Evolutionary conservation across 2,329 filamentous ascomycete species (phyloP), one percentile per base, ranked within the genome.

Genomic region (Dothidotthia symphoricarpi): DNA sequence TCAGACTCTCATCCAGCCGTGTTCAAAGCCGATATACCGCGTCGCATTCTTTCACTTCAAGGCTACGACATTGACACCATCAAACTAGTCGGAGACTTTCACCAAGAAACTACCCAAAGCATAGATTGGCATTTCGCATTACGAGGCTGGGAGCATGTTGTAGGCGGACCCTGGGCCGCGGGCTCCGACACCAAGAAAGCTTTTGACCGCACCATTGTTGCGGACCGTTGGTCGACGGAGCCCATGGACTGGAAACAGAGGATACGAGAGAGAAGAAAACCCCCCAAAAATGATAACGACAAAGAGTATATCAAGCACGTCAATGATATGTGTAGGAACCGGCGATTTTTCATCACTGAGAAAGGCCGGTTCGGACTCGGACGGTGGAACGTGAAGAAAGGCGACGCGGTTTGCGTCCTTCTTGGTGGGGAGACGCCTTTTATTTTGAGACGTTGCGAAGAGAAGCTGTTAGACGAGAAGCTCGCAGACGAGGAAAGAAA

Each of bases 281-380:
- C 14, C 7, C 28, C 8, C 24, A 13, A 5, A 5, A 9, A 24
- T 16, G 28, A 24, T 11, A 9, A 38, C 16, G 22, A 34, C 5
- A 22, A 12, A 16, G 10, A 15, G 1, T 39, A 33, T 12, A 25
- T 11, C 6, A 24, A 16, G 13, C 8, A 16, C 10, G n/a, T 37
- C 6, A 14, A 33, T 9, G 10, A 31, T 12, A 35, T 28, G 5
- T 46, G 39, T 15, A 17, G 17, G n/a, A 33, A 35, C 16, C 35
- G 35, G 24, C 32, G 19, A 2, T 40, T 46, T 17, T 46, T 48
- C 15, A 15, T 38, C 2, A 45, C 42, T 8, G 19, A 31, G 19
- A 26, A 31, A 3, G 24, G 33, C 8, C 25, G 13, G 15, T 32
- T 47, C 13, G 40, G 40, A 11, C 28, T 43, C 5, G 44, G 40